Evolutionary conservation across 176 grass and related monocot species (phyloP).

Genomic region (Hordeum marinum): DNA sequence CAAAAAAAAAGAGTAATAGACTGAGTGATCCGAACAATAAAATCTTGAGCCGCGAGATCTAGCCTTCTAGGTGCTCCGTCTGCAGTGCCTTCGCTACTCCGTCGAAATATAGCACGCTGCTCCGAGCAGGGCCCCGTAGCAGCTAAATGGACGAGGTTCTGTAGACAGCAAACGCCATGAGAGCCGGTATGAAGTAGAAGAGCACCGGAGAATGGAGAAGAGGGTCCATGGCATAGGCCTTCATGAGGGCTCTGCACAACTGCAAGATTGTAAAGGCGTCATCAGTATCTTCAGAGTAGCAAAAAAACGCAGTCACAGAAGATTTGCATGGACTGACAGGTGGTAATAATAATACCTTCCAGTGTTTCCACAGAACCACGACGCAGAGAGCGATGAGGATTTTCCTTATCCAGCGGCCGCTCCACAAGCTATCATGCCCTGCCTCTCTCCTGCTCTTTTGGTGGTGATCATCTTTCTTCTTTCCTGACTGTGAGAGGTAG

Average conservation of each 20-base stretch:
- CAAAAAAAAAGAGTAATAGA: not conserved
- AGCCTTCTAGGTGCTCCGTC: not conserved
- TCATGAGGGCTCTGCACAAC: conserved; percentile 83
- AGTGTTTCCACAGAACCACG: conserved; percentile 74
- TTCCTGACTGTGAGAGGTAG: conserved; percentile 76
- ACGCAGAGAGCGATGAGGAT: conserved; percentile 50
- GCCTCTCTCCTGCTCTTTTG: conserved; percentile 48
- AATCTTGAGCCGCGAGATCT: not conserved
- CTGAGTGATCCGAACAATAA: not conserved
- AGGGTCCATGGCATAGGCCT: conserved; percentile 87
- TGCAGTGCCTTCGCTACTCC: not conserved
- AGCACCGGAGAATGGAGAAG: conserved; percentile 64
- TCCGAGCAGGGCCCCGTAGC: not conserved
- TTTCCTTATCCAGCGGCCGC: conserved; percentile 72
- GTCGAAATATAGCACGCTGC: not conserved
- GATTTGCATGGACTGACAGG: not conserved
- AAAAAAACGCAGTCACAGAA: not conserved
- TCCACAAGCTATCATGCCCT: conserved; percentile 39
- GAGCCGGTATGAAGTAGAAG: conserved; percentile 62
- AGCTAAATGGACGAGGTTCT: conserved; percentile 64
- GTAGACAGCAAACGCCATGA: conserved; percentile 60
- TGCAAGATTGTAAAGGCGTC: conserved; percentile 21
- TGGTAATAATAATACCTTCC: conserved; percentile 46
- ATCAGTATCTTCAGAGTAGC: not conserved
- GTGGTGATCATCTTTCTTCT: conserved; percentile 78